Evolutionary conservation across 306 rosid genomes (phyloP), one percentile per base, ranked within the genome.

Genomic region (Casuarina equisetifolia): DNA sequence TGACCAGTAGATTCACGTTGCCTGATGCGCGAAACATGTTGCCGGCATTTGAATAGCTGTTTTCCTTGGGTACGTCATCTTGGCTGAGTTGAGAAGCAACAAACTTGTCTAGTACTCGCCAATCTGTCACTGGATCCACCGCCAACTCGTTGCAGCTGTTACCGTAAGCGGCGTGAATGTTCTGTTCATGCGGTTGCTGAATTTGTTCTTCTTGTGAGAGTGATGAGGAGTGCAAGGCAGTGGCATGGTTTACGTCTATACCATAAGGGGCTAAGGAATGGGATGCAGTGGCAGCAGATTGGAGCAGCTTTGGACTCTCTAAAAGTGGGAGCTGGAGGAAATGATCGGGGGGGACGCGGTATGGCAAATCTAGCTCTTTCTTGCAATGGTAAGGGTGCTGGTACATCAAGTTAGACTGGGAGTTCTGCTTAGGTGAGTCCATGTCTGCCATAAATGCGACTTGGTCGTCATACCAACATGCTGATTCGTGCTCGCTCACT

Each of bases 71-170:
- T 40, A 74, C 88, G 74, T 88, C 85, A 66, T 88, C 89, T 9
- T 90, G 97, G 80, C 98, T 91, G 45, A 94, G 96, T 73, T 94
- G 98, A 42, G 97, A 94, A 69, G 98, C 98, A 46, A 94, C 98
- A 83, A 90, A 94, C 78, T 94, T 94, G 84, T 94, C 97, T 42
- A 94, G 89, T 72, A 90, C 93, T 46, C 98, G 75, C 98, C 98
- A 94, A 89, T 94, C 97, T 3, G 96, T 91, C 6, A 90, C 82
- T 69, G 86, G 91, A 67, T 88, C 89, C 69, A 69, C 64, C 53
- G 63, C 66, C 38, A 75, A 91, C 16, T 83, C 85, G 74, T 80
- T 75, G 57, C 42, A 46, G 50, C 45, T 78, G 36, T 78, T 75
- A 3, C 75, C 85, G 58, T 78, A 88, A 42, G 78, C 62, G 4